phyloP scores from a whole-genome alignment of 2,329 filamentous ascomycete genomes.

The Aspergillus novofumigatus region DNA sequence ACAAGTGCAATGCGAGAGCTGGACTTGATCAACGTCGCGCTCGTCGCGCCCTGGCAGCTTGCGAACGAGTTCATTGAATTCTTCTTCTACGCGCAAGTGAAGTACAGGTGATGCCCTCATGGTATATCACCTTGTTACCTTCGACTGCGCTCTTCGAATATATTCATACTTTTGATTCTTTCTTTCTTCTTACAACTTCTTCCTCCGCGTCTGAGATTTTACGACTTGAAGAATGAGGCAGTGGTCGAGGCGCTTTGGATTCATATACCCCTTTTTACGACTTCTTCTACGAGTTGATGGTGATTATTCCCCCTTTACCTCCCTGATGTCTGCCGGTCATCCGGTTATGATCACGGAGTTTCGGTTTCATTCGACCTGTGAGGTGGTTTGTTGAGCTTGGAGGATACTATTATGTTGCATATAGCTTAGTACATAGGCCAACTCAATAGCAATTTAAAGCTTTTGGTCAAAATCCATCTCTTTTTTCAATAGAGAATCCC shows the following conservation, averaged over 20 bases:
- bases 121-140: conserved; percentile 13
- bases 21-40: neutral
- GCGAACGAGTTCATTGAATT: neutral
- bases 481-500: too few relatives aligned
- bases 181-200: conserved; percentile 18
- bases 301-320: conserved; percentile 13
- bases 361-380: neutral
- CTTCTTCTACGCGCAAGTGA: neutral
- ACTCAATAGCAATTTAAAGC: neutral
- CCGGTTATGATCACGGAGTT: neutral
- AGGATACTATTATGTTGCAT: neutral
- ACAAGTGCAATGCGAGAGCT: neutral
- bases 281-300: conserved; percentile 31
- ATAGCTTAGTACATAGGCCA: neutral
- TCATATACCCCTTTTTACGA: conserved; percentile 20
- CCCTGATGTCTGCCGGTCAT: conserved; percentile 1
- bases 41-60: neutral
- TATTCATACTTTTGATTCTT: conserved; percentile 13
- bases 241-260: conserved; percentile 18
- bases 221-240: conserved; percentile 3
- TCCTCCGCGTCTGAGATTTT: neutral
- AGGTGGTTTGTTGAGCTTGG: neutral
- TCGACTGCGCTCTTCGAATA: conserved; percentile 9
- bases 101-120: neutral
- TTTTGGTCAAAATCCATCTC: neutral